A percentile compares a stretch with the other conserved stretches of the same genome.
Conservation (phyloP, 805 yeast genomes). For the Pichia gijzeniarum region DNA sequence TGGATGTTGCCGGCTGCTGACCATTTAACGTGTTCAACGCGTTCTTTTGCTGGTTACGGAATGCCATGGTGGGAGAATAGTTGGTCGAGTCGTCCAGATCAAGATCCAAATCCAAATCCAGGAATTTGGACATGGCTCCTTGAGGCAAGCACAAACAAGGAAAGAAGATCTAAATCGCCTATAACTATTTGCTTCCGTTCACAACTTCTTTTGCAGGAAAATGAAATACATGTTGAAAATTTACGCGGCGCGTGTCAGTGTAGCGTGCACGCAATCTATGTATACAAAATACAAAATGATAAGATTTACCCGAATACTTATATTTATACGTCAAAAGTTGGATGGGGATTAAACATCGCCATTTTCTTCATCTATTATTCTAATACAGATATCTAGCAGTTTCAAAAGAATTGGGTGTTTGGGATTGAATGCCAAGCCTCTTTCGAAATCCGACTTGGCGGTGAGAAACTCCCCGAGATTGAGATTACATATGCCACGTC, state of each 20-base stretch:
- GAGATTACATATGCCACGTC: constrained; percentile 59
- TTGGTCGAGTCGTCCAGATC: background rate
- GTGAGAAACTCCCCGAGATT: constrained; percentile 57
- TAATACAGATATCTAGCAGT: constrained; percentile 42
- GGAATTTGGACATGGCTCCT: constrained; percentile 5
- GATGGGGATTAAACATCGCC: constrained; percentile 38
- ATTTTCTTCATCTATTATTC: constrained; percentile 48
- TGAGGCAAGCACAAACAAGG: too few relatives aligned
- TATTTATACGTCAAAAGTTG: too few relatives aligned
- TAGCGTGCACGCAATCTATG: too few relatives aligned
- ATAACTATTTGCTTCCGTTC: too few relatives aligned
- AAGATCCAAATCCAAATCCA: background rate
- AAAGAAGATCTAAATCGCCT: too few relatives aligned
- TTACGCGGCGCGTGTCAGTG: too few relatives aligned
- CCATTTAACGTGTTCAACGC: too few relatives aligned
- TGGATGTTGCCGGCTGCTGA: too few relatives aligned
- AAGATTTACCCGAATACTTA: too few relatives aligned
- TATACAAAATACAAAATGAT: too few relatives aligned
- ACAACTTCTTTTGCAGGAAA: too few relatives aligned
- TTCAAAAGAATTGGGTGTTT: constrained; percentile 42
- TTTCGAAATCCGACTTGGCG: constrained; percentile 61
- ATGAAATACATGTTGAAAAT: too few relatives aligned
- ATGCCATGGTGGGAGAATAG: constrained; percentile 3
- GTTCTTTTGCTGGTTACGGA: background rate
- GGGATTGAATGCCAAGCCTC: constrained; percentile 63